Evolutionary conservation across 2,329 filamentous ascomycete genomes (phyloP).

Genomic region (Zymoseptoria brevis): DNA sequence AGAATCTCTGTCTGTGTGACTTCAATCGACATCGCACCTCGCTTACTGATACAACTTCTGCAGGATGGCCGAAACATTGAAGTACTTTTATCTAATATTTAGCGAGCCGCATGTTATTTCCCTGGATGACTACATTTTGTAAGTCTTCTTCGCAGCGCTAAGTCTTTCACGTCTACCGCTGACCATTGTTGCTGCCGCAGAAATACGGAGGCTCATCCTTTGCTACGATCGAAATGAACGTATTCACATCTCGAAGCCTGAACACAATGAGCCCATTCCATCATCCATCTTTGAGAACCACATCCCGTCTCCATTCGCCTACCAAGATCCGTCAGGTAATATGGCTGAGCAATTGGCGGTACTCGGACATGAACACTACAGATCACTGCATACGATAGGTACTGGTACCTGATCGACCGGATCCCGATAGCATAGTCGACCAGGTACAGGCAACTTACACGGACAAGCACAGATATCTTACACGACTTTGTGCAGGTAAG

Average conservation of each 20-base stretch:
- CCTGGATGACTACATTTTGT: conserved; percentile 47
- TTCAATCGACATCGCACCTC: too few species aligned
- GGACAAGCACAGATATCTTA: too few species aligned
- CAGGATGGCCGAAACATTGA: conserved; percentile 54
- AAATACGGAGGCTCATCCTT: conserved; percentile 40
- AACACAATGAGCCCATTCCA: neutral
- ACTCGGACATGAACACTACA: neutral
- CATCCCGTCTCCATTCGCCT: too few species aligned
- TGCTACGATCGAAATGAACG: conserved; percentile 6
- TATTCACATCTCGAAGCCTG: neutral
- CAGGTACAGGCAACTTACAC: too few species aligned
- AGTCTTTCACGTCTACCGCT: too few species aligned
- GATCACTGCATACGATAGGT: neutral
- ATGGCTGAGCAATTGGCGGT: neutral
- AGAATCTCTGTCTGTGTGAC: too few species aligned
- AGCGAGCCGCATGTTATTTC: conserved; percentile 51
- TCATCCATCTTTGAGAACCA: neutral
- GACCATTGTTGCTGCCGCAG: conserved; percentile 3
- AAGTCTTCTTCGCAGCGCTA: neutral
- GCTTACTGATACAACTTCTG: too few species aligned
- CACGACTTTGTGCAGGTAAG: too few species aligned
- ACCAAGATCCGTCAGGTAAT: too few species aligned
- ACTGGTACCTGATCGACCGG: neutral
- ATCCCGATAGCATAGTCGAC: too few species aligned
- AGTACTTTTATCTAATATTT: conserved; percentile 58